phyloP scores from a whole-genome alignment of 2,329 filamentous ascomycete species.

The Xylaria digitata region DNA sequence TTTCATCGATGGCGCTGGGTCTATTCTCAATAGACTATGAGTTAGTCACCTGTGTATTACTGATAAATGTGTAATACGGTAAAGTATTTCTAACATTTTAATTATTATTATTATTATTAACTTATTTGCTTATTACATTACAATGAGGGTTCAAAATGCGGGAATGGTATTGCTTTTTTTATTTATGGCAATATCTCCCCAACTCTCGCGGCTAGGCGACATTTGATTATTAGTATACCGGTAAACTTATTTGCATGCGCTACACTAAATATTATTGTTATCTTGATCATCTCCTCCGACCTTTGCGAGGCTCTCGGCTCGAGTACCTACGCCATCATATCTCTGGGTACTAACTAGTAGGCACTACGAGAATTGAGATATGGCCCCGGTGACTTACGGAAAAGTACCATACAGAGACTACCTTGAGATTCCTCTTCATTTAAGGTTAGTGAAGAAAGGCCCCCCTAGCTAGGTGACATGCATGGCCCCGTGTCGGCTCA shows the following conservation, averaged over 20 bases:
- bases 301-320: constrained; percentile 8
- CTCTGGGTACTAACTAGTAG: no score
- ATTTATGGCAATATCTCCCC: not conserved
- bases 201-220: constrained; percentile 7
- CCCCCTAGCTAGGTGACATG: constrained; percentile 41
- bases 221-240: not conserved
- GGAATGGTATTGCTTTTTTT: constrained; percentile 6
- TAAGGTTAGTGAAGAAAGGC: constrained; percentile 31
- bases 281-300: not conserved
- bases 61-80: constrained; percentile 6
- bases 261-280: not conserved
- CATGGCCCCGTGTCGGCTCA: constrained; percentile 49
- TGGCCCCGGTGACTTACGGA: constrained; percentile 34
- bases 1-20: constrained; percentile 19
- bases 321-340: constrained; percentile 1
- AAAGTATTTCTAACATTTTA: not conserved
- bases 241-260: not conserved
- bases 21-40: constrained; percentile 30
- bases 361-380: constrained; percentile 29
- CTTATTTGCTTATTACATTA: constrained; percentile 24
- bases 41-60: constrained; percentile 18
- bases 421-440: constrained; percentile 34
- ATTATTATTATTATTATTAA: no score
- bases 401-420: constrained; percentile 42
- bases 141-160: constrained; percentile 9